Percentiles rank a stretch among this genome's conserved stretches.
Conservation (phyloP, 768 basidiomycete species). For the Termitomyces sp. region DNA sequence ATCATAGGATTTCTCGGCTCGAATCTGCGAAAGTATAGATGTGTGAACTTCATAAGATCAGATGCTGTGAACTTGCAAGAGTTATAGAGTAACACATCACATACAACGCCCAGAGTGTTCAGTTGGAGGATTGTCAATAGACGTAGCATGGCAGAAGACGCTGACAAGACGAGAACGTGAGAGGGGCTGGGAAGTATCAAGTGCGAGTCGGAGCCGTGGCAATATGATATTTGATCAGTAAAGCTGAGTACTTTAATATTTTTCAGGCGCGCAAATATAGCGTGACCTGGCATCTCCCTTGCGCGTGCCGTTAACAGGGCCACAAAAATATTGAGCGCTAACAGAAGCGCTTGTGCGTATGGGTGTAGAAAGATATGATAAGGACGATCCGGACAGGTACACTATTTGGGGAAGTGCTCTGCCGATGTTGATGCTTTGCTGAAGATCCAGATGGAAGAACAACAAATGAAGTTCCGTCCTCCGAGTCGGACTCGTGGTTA, state of each 20-base stretch:
- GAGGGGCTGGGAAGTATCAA: not conserved
- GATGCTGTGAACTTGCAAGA: not conserved
- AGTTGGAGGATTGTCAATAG: conserved; percentile 4
- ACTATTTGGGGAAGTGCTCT: not conserved
- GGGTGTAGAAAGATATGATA: not conserved
- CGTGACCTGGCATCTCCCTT: not conserved
- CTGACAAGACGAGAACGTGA: conserved; percentile 1
- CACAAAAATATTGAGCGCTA: not conserved
- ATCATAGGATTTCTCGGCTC: conserved; percentile 20
- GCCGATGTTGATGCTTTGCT: not conserved
- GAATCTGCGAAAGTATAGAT: conserved; percentile 22
- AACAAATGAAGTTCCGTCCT: not conserved
- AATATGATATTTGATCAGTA: conserved; percentile 1
- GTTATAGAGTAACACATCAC: not conserved
- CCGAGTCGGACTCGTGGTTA: conserved; percentile 9
- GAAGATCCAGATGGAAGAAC: conserved; percentile 4
- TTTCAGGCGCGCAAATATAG: not conserved
- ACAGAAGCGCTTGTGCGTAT: not conserved
- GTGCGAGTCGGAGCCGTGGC: conserved; percentile 4
- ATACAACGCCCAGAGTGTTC: conserved; percentile 4
- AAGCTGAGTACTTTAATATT: conserved; percentile 1
- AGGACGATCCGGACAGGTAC: not conserved
- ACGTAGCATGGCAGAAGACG: conserved; percentile 3
- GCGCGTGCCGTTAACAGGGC: too few species aligned
- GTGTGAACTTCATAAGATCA: conserved; percentile 19